Base-by-base conservation (phyloP, 1,284 basidiomycete species). In the Ceratobasidium sp. region DNA sequence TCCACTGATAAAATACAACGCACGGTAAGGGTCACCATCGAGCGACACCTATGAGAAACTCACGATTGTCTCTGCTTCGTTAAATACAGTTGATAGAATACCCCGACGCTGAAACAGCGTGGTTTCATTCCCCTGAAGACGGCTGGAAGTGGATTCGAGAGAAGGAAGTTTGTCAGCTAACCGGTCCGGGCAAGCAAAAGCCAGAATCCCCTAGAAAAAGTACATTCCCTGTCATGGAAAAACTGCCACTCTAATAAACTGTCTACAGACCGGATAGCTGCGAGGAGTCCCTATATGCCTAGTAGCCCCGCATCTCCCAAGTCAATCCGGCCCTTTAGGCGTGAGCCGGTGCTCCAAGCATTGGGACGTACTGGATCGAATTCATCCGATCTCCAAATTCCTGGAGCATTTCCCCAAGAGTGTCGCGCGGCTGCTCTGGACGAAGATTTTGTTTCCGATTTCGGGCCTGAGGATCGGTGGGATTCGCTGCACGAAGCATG, bases 61-160 rank as follows among this genome's bases (percentile, higher is more conserved):
- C n/a, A 23, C 52, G 18, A 28, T 26, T 23, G 14, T 45, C 9
- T 16, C 26, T 43, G 36, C 36, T 8, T 36, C n/a, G n/a, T n/a
- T n/a, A n/a, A n/a, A n/a, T 12, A 6, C 18, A 69, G 64, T 36
- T 69, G 18, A 21, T 34, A 45, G 23, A 23, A 8, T 45, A 55
- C 23, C 52, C 64, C 1, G 3, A 30, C 10, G 64, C 36, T 4
- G 14, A 55, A 23, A 16, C 45, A 5, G 32, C 21, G 23, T 69
- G 48, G 52, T 69, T 50, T 21, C n/a, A 12, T 18, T 55, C 50
- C n/a, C 10, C 36, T 28, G 64, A 30, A 23, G 34, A 57, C 3
- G 64, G 48, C 12, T 55, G 64, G 32, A 34, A 18, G 4, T 69
- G 64, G 64, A 18, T 69, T n/a, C 10, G 16, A 9, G 50, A 23